Evolutionary conservation across 306 rosid species (phyloP), one percentile per base, ranked within the genome.

Genomic region (Trifolium subterraneum): DNA sequence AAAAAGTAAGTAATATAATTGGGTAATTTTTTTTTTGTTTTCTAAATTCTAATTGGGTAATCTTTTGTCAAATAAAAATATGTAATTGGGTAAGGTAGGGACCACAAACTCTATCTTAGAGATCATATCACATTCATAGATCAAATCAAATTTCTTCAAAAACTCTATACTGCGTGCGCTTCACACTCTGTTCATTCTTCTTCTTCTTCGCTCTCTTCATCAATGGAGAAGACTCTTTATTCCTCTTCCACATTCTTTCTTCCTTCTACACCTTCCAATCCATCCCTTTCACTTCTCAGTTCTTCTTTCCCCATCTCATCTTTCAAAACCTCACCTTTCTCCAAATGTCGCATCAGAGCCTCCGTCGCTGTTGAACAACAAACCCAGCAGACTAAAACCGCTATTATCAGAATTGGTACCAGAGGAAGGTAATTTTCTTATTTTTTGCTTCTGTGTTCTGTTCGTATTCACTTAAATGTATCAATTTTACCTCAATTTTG

Each of bases 391-490:
- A 76, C 80, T 52, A 87, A 86, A 35, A 70, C 88, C 6, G 96
- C 95, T 7, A 83, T 90, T 8, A 50, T 92, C 78, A 84, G 86
- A 79, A 93, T 93, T 77, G 98, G 98, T 62, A 93, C 98, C 36
- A 72, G 98, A 73, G 98, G 96, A 82, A 93, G 98, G 98, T 90
- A 81, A 69, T 33, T 39, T 39, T 36, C 18, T 42, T 31, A 11
- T 31, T 63, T 62, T 55, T 9, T 25, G 11, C 54, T 47, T 64
- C 8, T 51, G 42, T 45, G 52, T 31, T 38, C 25, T 65, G 4
- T 31, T 35, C 0, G 2, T 45, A 12, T 7, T 7, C 3, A 2
- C 56, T 29, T 12, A 33, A 71, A 68, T n/a, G 4, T n/a, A 11
- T 41, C 52, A 14, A 4, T 2, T 78, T 58, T 75, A 2, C 41